These are phyloP conservation scores for Blastomyces emzantsi DNA, from an alignment of 2,329 filamentous ascomycete genomes.

Conservation along the genomic window DNA sequence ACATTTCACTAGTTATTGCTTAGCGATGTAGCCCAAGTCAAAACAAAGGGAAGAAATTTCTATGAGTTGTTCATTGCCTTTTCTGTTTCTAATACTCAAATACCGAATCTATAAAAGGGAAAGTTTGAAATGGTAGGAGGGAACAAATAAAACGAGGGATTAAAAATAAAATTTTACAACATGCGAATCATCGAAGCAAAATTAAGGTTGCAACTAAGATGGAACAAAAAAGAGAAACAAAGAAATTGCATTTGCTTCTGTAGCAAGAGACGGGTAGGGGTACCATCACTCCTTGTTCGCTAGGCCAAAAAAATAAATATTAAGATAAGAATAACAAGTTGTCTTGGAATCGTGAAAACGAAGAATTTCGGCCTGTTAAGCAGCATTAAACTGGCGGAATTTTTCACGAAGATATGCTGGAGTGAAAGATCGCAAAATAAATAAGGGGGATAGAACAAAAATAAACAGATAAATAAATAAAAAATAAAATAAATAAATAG, in stretches of 20 bases:
- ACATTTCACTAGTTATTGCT: neutral
- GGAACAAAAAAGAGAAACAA: neutral
- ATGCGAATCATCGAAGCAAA: neutral
- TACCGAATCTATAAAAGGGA: neutral
- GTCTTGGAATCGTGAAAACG: neutral
- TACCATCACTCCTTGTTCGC: neutral
- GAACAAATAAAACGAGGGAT: too few species aligned
- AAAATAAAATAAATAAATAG: too few species aligned
- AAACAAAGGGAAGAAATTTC: neutral
- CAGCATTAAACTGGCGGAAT: neutral
- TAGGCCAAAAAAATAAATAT: neutral
- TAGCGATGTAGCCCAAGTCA: neutral
- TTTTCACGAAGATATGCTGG: neutral
- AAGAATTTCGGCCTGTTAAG: neutral
- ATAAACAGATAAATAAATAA: neutral
- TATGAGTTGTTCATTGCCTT: neutral
- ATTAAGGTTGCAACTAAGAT: neutral
- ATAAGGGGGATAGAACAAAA: neutral
- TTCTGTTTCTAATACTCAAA: neutral
- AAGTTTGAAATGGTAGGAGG: neutral
- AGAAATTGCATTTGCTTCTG: neutral
- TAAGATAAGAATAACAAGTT: neutral
- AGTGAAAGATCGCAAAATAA: neutral
- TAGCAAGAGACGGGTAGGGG: neutral
- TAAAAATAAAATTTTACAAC: neutral